Evolutionary conservation across 768 basidiomycete genomes (phyloP), one percentile per base, ranked within the genome.

Genomic region (Pulveroboletus sp.): DNA sequence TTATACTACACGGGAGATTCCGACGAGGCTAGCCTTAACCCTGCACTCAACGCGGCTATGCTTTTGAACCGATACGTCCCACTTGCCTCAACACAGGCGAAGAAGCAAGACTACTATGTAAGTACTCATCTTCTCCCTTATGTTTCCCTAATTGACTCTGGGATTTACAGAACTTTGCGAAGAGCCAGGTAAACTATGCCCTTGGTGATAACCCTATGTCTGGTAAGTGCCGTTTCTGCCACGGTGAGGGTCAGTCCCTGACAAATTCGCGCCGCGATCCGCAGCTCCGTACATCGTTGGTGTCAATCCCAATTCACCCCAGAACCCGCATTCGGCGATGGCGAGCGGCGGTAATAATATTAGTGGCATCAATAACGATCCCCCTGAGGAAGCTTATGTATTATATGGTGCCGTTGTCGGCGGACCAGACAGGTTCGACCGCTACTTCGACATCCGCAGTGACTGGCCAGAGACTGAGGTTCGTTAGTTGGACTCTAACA

Each of bases 401-500:
- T 68, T 96, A 8, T 94, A 93, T 60, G 93, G 93, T 28, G 93
- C 85, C 21, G 80, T 93, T 26, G 78, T 95, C 12, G 94, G 94
- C 39, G 94, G 93, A 28, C 93, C 93, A 0, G 81, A 89, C 60
- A 73, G 72, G 50, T 73, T 78, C 24, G 93, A 89, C 63, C 74
- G 76, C 24, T 96, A 79, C 70, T 94, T 78, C 64, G 88, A 96
- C 61, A 84, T 92, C 52, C 82, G 94, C 35, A 84, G 78, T 49
- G 92, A 95, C 64, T 95, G 91, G 89, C 85, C 85, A 1, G 78
- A 95, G 69, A 87, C 83, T 15, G 93, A 96, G 78, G 85, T 86
- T 55, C 28, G 70, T 51, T 30, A 24, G 12, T 37, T 26, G 39
- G 18, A 28, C 12, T 21, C 7, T 32, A 11, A 26, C 10, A 18